Evolutionary conservation across 2,329 filamentous ascomycete species (phyloP).

Genomic region (Fusarium anguioides): DNA sequence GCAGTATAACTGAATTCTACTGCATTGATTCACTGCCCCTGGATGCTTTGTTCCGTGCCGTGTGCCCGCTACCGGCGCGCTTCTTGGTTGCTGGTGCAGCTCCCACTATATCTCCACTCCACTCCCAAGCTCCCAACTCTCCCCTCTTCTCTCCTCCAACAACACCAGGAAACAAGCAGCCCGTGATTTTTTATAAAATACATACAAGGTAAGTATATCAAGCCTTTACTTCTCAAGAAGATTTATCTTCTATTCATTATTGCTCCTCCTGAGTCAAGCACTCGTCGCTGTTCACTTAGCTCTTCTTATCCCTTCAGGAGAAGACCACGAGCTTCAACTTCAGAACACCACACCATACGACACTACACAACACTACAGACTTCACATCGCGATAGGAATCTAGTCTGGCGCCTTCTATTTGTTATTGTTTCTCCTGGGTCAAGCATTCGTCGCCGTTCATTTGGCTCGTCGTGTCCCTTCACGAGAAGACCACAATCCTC

Average conservation of each 20-base stretch:
- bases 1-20: background rate
- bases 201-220: background rate
- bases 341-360: background rate
- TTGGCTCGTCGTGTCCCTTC: conserved; percentile 1
- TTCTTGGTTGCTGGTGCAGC: background rate
- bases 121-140: background rate
- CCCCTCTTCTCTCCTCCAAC: background rate
- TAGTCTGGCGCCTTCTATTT: background rate
- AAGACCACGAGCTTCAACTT: background rate
- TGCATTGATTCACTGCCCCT: background rate
- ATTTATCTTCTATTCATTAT: background rate
- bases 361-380: background rate
- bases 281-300: background rate
- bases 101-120: conserved; percentile 3
- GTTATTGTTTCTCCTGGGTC: background rate
- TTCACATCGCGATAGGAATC: background rate
- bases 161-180: conserved; percentile 1
- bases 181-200: background rate
- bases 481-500: background rate
- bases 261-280: background rate
- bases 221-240: background rate
- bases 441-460: background rate
- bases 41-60: conserved; percentile 3
- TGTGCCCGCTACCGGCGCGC: background rate
- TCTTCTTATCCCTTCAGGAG: background rate